Evolutionary conservation across 2,329 filamentous ascomycete species (phyloP).

Genomic region (Cyphellophora attinorum): DNA sequence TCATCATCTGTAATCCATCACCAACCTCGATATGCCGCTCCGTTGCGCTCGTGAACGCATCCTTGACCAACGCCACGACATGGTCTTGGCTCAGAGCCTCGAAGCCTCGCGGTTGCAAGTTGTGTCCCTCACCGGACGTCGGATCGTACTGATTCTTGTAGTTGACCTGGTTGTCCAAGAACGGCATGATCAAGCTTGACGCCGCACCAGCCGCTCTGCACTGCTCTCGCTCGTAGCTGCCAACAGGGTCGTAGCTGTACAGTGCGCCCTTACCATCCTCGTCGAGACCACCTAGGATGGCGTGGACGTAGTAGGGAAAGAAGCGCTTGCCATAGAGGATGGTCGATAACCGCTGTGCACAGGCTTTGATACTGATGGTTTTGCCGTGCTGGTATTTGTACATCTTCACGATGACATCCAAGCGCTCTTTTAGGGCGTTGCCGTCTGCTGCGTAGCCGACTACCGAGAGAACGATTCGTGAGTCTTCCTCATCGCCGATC

Average conservation of each 20-base stretch:
- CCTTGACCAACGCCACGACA: conserved; percentile 82
- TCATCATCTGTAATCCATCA: conserved; percentile 89
- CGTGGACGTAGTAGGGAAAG: conserved; percentile 96
- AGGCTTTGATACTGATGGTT: conserved; percentile 87
- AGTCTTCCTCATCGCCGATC: conserved; percentile 81
- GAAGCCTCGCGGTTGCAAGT: conserved; percentile 53
- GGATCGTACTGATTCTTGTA: conserved; percentile 98
- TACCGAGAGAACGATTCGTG: conserved; percentile 81
- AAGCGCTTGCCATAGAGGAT: conserved; percentile 97
- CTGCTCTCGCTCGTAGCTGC: conserved; percentile 94
- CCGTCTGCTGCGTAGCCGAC: conserved; percentile 95
- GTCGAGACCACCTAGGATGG: conserved; percentile 87
- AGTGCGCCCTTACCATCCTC: conserved; percentile 89
- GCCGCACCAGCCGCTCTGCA: conserved; percentile 89
- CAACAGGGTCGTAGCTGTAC: conserved; percentile 96
- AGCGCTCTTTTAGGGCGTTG: conserved; percentile 81
- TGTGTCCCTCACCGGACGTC: conserved; percentile 73
- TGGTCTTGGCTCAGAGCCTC: conserved; percentile 54
- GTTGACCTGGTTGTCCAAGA: conserved; percentile 98
- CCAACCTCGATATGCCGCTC: conserved; percentile 99
- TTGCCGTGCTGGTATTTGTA: conserved; percentile 98
- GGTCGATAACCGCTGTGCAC: conserved; percentile 86
- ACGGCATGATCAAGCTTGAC: conserved; percentile 93
- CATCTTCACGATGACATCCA: conserved; percentile 95
- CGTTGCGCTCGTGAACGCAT: conserved; percentile 95